Evolutionary conservation across 2,329 filamentous ascomycete genomes (phyloP).

Genomic region (Pseudogymnoascus sp.): DNA sequence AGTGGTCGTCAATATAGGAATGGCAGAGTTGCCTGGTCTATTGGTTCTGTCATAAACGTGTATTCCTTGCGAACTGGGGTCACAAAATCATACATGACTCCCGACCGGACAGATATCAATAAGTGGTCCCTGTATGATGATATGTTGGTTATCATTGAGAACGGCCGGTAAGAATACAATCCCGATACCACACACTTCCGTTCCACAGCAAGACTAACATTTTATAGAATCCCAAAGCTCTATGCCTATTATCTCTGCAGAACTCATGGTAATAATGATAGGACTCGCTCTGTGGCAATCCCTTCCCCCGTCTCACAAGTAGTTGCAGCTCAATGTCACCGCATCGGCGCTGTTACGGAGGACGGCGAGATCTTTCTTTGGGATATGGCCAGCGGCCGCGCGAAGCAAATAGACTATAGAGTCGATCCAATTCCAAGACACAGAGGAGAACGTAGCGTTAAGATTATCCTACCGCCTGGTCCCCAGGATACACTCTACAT

Average conservation of each 20-base stretch:
- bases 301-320: conserved; percentile 1
- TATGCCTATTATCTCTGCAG: conserved; percentile 1
- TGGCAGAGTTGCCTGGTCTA: conserved; percentile 8
- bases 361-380: conserved; percentile 1
- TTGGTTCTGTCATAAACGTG: neutral
- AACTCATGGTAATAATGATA: neutral
- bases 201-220: neutral
- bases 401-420: neutral
- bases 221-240: neutral
- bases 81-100: conserved; percentile 2
- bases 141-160: neutral
- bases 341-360: neutral
- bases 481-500: neutral
- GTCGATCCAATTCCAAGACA: neutral
- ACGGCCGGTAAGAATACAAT: neutral
- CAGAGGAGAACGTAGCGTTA: neutral
- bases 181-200: neutral
- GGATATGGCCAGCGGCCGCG: neutral
- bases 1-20: neutral
- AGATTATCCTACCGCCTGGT: neutral
- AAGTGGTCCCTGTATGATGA: conserved; percentile 1
- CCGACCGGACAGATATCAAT: neutral
- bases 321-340: neutral
- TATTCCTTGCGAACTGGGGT: neutral
- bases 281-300: neutral